Percentiles rank a stretch among this genome's conserved stretches.
Evolutionary conservation across 176 grass and related monocot species (phyloP).

Genomic region (Cenchrus fungigraminus): DNA sequence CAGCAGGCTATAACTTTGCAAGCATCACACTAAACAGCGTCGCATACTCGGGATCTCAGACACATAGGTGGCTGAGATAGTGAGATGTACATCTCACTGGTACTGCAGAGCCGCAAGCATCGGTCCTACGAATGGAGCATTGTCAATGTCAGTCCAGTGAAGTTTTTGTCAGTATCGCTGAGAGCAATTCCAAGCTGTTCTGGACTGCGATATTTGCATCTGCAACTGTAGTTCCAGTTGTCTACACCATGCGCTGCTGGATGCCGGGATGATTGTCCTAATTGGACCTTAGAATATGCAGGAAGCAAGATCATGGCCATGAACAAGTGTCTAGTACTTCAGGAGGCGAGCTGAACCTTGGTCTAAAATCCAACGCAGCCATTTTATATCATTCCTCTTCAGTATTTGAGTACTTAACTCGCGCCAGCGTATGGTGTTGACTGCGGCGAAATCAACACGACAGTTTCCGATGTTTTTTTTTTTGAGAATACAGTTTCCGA

Average conservation of each 20-base stretch:
- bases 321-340: too few species aligned
- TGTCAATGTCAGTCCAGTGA: not conserved
- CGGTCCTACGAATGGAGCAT: not conserved
- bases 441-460: too few species aligned
- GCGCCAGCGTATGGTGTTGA: too few species aligned
- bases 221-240: not conserved
- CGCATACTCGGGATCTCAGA: not conserved
- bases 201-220: not conserved
- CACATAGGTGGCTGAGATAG: not conserved
- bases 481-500: too few species aligned
- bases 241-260: not conserved
- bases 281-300: too few species aligned
- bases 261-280: too few species aligned
- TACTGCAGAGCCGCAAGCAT: conserved; percentile 5
- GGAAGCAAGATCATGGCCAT: too few species aligned
- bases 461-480: too few species aligned
- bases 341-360: too few species aligned
- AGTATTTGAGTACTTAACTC: too few species aligned
- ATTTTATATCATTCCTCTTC: too few species aligned
- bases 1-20: not conserved
- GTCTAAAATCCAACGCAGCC: too few species aligned
- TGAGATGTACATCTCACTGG: not conserved
- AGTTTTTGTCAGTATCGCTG: not conserved
- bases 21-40: not conserved
- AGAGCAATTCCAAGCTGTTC: not conserved